Base-by-base conservation (phyloP, 495 filamentous ascomycete species). In the Neurospora hispaniola region DNA sequence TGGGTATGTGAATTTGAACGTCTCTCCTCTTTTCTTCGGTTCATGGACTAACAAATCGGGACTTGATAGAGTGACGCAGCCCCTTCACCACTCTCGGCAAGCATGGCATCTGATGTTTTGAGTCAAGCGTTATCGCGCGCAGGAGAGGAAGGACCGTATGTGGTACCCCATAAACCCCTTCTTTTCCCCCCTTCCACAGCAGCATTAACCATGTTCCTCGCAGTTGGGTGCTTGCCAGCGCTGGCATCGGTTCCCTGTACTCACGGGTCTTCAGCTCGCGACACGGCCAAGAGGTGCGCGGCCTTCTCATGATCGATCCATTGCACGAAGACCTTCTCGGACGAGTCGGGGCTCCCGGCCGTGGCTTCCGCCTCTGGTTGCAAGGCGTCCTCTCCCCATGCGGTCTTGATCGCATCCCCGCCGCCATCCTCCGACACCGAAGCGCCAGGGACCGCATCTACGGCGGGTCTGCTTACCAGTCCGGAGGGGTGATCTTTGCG, bases 81-180 rank as follows among this genome's bases (percentile, higher is more conserved):
- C 0, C 96, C 95, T 10, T 97, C 94, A 2, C 95, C 96, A 1
- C 90, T 96, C 77, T 95, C 93, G 4, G 94, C 92, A 11, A 93
- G 94, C 70, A 97, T 97, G 90, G 90, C 92, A 2, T 89, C 91
- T 8, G 93, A 97, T 77, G 92, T 89, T 7, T 85, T 98, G 20
- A 92, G 93, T 35, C 94, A 98, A 82, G 91, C 94, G 0, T 85
- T 99, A 4, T 88, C 91, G 18, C 84, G 88, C 20, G 91, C 92
- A 1, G 93, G 91, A 70, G 96, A 98, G 80, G 83, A 89, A 69
- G 93, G 94, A 0, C 95, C 96, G 43, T 77, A 71, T 71, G 75
- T 70, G 44, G 0, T 27, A 10, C 2, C 12, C 27, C 27, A 40
- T 6, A 31, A 2, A 14, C 27, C 39, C 4, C 14, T 31, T 69